These are phyloP conservation scores for Penicillium polonicum DNA, from an alignment of 2,329 filamentous ascomycete genomes.

Conservation along the genomic window DNA sequence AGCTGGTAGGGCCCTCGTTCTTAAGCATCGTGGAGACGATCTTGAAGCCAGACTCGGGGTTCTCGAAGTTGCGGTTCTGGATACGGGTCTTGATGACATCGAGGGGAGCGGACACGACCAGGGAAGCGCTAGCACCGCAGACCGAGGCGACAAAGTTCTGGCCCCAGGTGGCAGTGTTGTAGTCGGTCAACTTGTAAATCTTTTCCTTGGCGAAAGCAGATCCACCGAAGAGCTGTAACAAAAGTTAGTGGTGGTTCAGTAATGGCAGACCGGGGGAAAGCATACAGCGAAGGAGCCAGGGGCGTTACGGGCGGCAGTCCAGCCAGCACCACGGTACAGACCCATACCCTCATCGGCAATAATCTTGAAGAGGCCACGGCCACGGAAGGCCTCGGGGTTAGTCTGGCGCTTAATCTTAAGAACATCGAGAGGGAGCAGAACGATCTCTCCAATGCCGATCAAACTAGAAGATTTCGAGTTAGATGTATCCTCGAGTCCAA, in stretches of 20 bases:
- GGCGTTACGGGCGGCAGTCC: slow-evolving; percentile 95
- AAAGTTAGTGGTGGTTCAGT: slow-evolving; percentile 2
- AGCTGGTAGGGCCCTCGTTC: slow-evolving; percentile 79
- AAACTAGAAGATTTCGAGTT: slow-evolving; percentile 54
- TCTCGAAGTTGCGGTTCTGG: slow-evolving; percentile 98
- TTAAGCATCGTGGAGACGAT: slow-evolving; percentile 91
- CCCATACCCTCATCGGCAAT: slow-evolving; percentile 92
- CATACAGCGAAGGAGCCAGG: slow-evolving; percentile 93
- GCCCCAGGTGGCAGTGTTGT: slow-evolving; percentile 90
- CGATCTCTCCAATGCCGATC: slow-evolving; percentile 95
- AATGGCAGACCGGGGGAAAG: slow-evolving; percentile 28
- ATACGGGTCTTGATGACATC: slow-evolving; percentile 99
- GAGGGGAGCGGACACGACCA: slow-evolving; percentile 91
- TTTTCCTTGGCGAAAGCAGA: slow-evolving; percentile 98
- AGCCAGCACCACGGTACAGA: slow-evolving; percentile 92
- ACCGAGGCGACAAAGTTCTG: slow-evolving; percentile 98
- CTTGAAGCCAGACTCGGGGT: slow-evolving; percentile 88
- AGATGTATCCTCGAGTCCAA: not conserved
- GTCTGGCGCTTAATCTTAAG: slow-evolving; percentile 99
- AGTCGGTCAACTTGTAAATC: slow-evolving; percentile 82
- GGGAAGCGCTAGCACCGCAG: slow-evolving; percentile 88
- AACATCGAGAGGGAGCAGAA: slow-evolving; percentile 91
- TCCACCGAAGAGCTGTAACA: slow-evolving; percentile 80
- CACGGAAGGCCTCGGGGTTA: slow-evolving; percentile 96
- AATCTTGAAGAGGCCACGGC: slow-evolving; percentile 85